Percentiles rank a stretch among this genome's conserved stretches.
These are phyloP conservation scores for Ramaria sp. DNA, from an alignment of 768 basidiomycete species.

Conservation along the genomic window DNA sequence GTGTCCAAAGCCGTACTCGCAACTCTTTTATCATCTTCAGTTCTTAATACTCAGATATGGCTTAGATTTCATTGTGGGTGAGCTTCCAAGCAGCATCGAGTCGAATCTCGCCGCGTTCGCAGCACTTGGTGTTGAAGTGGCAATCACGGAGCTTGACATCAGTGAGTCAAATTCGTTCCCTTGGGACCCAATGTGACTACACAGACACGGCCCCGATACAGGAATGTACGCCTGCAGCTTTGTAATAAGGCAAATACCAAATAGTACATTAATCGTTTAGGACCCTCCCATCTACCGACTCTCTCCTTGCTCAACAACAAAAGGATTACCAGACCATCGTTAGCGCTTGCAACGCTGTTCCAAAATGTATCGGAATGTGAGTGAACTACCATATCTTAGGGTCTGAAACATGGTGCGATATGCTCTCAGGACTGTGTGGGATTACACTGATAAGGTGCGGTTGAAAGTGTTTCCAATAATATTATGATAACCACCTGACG, in stretches of 20 bases:
- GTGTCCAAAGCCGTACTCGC: slow-evolving; percentile 38
- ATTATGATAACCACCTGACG: background rate
- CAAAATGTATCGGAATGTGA: slow-evolving; percentile 24
- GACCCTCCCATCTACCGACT: slow-evolving; percentile 38
- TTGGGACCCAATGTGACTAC: background rate
- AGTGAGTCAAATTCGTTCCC: background rate
- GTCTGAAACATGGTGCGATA: background rate
- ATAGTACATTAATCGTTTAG: slow-evolving; percentile 18
- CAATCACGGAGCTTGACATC: slow-evolving; percentile 45
- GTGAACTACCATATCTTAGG: background rate
- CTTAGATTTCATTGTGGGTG: slow-evolving; percentile 41
- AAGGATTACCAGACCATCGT: slow-evolving; percentile 48
- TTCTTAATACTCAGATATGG: background rate
- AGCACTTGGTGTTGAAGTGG: slow-evolving; percentile 53
- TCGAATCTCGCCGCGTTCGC: slow-evolving; percentile 41
- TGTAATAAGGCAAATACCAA: background rate
- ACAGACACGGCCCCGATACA: background rate
- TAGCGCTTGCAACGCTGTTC: slow-evolving; percentile 35
- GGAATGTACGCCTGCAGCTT: background rate
- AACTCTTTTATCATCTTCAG: background rate
- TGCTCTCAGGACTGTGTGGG: slow-evolving; percentile 24
- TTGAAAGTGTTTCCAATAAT: background rate
- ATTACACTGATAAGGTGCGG: slow-evolving; percentile 26
- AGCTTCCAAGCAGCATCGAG: slow-evolving; percentile 36
- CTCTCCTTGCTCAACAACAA: slow-evolving; percentile 40